Percentiles rank a stretch among this genome's conserved stretches.
phyloP scores from a whole-genome alignment of 768 basidiomycete species.

The Pholiota microspora region DNA sequence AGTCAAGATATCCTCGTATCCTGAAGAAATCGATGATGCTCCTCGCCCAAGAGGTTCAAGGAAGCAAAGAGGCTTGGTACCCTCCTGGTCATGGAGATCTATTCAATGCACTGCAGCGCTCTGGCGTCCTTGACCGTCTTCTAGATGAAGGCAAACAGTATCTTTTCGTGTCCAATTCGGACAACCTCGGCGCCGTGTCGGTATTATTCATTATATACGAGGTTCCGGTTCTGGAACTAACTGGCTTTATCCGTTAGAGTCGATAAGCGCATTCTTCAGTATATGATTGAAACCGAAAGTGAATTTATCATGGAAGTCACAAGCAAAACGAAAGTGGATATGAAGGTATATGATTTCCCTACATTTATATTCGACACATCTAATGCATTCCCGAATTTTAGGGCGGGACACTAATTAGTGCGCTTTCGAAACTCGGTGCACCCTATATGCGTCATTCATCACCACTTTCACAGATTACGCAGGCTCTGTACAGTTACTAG shows the following conservation, averaged over 20 bases:
- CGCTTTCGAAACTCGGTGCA: not conserved
- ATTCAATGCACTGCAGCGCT: constrained; percentile 85
- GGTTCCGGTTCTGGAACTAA: not conserved
- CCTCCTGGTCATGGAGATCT: constrained; percentile 93
- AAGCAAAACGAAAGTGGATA: constrained; percentile 92
- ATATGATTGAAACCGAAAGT: constrained; percentile 77
- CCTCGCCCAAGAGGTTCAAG: constrained; percentile 59
- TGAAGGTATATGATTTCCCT: constrained; percentile 5
- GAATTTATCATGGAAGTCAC: constrained; percentile 97
- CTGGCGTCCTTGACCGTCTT: constrained; percentile 85
- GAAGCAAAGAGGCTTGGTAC: constrained; percentile 83
- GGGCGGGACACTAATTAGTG: constrained; percentile 83
- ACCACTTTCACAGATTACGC: constrained; percentile 60
- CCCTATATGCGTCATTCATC: not conserved
- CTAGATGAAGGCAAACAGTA: constrained; percentile 92
- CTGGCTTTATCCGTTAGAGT: constrained; percentile 42
- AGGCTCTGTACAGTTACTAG: constrained; percentile 82
- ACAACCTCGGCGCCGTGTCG: constrained; percentile 91
- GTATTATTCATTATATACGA: constrained; percentile 21
- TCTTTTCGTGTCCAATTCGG: constrained; percentile 96
- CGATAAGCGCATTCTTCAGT: constrained; percentile 79
- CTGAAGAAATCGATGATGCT: constrained; percentile 75
- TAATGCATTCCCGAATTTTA: constrained; percentile 10
- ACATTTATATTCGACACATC: constrained; percentile 43
- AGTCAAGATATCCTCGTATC: constrained; percentile 84